Percentiles rank a stretch among this genome's conserved stretches.
Conservation (phyloP, 2,329 filamentous ascomycete species). For the Teratosphaeria zuluensis region DNA sequence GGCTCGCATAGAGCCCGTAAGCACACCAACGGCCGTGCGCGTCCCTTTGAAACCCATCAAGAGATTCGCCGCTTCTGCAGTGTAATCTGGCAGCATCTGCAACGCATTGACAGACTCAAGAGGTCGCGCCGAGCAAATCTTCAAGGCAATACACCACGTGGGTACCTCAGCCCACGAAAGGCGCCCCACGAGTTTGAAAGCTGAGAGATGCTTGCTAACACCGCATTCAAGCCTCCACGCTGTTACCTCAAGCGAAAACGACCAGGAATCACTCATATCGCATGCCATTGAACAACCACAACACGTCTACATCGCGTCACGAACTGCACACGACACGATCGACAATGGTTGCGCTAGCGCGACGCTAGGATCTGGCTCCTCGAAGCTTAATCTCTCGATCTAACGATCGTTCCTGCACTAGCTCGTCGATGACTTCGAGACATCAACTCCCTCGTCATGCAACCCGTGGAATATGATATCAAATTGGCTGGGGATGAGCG, state of each 20-base stretch:
- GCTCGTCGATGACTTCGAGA: not conserved
- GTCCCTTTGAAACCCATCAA: too few species aligned
- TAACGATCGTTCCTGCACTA: not conserved
- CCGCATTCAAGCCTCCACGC: too few species aligned
- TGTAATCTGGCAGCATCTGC: too few species aligned
- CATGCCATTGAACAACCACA: not conserved
- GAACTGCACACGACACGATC: not conserved
- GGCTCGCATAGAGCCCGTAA: not conserved
- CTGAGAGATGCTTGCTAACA: too few species aligned
- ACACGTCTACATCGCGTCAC: not conserved
- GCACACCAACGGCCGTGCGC: too few species aligned
- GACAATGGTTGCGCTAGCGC: not conserved
- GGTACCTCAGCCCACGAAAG: too few species aligned
- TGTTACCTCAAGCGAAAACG: too few species aligned
- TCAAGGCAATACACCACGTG: too few species aligned
- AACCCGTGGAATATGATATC: not conserved
- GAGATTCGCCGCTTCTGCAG: too few species aligned
- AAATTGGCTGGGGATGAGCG: not conserved
- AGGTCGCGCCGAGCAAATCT: too few species aligned
- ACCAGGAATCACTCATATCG: not conserved
- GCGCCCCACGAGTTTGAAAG: too few species aligned
- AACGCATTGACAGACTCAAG: too few species aligned
- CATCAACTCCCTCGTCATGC: not conserved
- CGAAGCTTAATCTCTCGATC: not conserved
- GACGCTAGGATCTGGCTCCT: not conserved